Conservation (phyloP, 495 filamentous ascomycete genomes). For the Talaromyces trachyspermus region DNA sequence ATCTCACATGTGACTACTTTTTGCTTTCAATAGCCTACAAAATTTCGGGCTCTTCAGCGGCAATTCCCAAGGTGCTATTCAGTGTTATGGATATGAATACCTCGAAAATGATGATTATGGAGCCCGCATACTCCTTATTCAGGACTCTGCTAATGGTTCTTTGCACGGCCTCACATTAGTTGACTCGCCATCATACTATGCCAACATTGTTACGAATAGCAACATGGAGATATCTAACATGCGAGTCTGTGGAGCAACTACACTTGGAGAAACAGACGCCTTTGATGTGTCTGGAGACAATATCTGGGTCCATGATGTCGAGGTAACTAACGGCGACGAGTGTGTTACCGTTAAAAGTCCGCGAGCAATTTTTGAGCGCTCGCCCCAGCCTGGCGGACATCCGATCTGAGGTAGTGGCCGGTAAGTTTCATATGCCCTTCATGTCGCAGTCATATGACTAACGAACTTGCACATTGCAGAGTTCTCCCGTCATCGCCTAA, state of each 20-base stretch:
- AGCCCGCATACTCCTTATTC: not conserved
- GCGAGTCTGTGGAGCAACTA: not conserved
- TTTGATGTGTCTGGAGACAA: not conserved
- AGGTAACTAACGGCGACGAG: not conserved
- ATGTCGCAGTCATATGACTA: too few species aligned
- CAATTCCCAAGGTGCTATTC: not conserved
- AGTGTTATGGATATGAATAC: not conserved
- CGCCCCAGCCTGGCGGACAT: too few species aligned
- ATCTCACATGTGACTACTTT: too few species aligned
- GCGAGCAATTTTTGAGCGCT: too few species aligned
- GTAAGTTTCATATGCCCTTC: too few species aligned
- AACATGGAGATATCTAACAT: not conserved
- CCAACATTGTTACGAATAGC: not conserved
- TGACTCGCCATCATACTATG: not conserved
- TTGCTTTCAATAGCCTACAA: too few species aligned
- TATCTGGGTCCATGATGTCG: not conserved
- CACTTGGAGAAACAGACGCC: not conserved
- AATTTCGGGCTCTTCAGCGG: not conserved
- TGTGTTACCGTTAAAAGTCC: not conserved
- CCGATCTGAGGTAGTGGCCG: too few species aligned
- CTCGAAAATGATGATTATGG: not conserved
- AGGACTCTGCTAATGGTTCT: not conserved
- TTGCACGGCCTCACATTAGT: not conserved
- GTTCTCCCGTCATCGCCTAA: too few species aligned
- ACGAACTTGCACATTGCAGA: too few species aligned